Evolutionary conservation across 2,329 filamentous ascomycete genomes (phyloP).

Genomic region (Rhytidhysteron rufulum): DNA sequence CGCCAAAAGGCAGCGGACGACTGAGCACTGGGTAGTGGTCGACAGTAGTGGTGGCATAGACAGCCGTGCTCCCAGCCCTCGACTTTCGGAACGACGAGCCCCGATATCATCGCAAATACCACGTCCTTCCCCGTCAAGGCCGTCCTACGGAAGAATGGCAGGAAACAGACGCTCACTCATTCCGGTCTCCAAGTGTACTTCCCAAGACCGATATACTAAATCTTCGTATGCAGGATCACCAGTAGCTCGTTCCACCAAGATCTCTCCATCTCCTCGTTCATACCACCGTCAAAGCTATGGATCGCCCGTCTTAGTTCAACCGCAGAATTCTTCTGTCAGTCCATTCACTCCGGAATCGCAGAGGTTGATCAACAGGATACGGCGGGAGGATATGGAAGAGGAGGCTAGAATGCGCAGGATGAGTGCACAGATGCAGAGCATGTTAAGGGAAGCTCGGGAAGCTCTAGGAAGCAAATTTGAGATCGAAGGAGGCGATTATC

Average conservation of each 20-base stretch:
- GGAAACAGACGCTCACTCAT: constrained; percentile 39
- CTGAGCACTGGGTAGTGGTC: constrained; percentile 48
- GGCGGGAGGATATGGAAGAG: constrained; percentile 70
- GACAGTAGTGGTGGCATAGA: constrained; percentile 49
- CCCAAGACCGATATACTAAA: constrained; percentile 12
- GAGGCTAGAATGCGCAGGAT: constrained; percentile 77
- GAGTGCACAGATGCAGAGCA: constrained; percentile 72
- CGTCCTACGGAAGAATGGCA: constrained; percentile 16
- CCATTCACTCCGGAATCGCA: constrained; percentile 62
- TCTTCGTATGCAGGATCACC: background rate
- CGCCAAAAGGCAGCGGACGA: constrained; percentile 47
- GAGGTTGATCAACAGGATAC: constrained; percentile 66
- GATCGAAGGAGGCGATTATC: constrained; percentile 24
- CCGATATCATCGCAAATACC: constrained; percentile 29
- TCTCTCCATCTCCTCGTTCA: constrained; percentile 17
- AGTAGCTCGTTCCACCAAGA: background rate
- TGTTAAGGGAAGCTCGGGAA: constrained; percentile 86
- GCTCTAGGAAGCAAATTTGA: constrained; percentile 61
- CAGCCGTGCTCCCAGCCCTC: constrained; percentile 47
- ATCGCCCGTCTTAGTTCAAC: constrained; percentile 21
- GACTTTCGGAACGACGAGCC: constrained; percentile 26
- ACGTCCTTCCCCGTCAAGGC: constrained; percentile 19
- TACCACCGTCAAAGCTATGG: constrained; percentile 30
- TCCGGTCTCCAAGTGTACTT: constrained; percentile 39
- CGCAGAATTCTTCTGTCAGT: constrained; percentile 13